Base-by-base conservation (phyloP, 1,284 basidiomycete genomes). In the Ceratobasidium sp. region DNA sequence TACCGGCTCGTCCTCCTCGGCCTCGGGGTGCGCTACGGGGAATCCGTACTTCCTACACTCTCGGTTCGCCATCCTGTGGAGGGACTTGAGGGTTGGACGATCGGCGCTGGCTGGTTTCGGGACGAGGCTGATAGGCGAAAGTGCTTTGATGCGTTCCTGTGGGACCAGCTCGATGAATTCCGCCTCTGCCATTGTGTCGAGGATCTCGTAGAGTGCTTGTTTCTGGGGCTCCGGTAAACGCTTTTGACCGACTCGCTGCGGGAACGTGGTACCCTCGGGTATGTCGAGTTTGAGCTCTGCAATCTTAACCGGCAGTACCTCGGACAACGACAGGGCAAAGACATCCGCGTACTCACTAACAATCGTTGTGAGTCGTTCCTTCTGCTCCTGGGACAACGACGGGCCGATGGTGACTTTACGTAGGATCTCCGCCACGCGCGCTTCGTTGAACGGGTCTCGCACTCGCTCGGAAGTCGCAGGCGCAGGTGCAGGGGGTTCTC, bases 81-180 rank as follows among this genome's bases (percentile, higher is more conserved):
- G 41, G 14, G 63, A 53, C 15, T 75, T 53, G n/a, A 57, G 17
- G n/a, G n/a, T n/a, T 15, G 76, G 44, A 2, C 75, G 64, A 19
- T 44, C 44, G 31, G 50, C 60, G 22, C 71, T 74, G 2, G n/a
- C 33, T 17, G 76, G 77, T 59, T 79, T 79, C 64, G 80, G 78
- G 0, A 81, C 82, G 1, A 84, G 76, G 1, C 79, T 62, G 59
- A 62, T 62, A 36, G 59, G 59, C 36, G 60, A 64, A 9, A 64
- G 41, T 9, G 60, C 60, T 27, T 31, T 41, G 5, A 64, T 45
- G 22, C 48, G 41, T 9, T 64, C 60, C 17, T 64, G 60, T 7
- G 44, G 45, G 60, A 64, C 60, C 24, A 22, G 31, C 27, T 64
- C n/a, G 60, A 47, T 64, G 41, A 64, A 8, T 4, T 17, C 14